These are phyloP conservation scores for Omphalea diandra DNA, from an alignment of 441 rosid species.

Conservation along the genomic window DNA sequence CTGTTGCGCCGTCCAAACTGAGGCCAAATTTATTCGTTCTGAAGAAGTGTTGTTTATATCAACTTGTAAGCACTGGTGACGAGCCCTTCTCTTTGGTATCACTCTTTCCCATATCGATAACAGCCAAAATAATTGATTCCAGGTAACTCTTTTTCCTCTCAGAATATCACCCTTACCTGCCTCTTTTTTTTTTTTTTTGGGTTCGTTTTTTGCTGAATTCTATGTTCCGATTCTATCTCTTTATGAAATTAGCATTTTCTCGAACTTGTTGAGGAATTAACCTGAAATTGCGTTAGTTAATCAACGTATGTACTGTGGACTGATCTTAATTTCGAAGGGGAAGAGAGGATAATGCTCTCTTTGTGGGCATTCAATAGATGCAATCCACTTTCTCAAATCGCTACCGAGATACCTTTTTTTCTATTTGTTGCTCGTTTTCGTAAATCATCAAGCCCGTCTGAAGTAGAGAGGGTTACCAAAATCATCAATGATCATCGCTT, in stretches of 20 bases:
- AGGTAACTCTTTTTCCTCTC: no score
- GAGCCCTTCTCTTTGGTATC: no score
- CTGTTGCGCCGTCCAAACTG: no score
- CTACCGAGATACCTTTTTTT: background rate
- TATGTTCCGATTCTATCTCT: background rate
- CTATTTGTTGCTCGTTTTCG: background rate
- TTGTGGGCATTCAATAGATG: background rate
- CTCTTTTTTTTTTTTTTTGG: no score
- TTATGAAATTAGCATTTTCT: background rate
- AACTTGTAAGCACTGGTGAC: no score
- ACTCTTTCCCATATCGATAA: no score
- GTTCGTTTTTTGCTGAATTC: background rate
- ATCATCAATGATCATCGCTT: constrained; percentile 73
- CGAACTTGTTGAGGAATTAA: background rate
- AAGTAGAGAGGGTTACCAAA: constrained; percentile 49
- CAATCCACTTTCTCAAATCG: background rate
- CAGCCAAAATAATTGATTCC: no score
- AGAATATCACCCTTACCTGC: no score
- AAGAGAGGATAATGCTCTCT: background rate
- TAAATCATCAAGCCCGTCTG: constrained; percentile 10
- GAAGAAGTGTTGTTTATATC: no score
- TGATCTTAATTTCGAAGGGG: background rate
- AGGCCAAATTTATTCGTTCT: no score
- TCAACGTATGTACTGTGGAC: background rate
- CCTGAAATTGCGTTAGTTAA: background rate